Base-by-base conservation (phyloP, 306 rosid genomes). In the Ormosia semicastrata region DNA sequence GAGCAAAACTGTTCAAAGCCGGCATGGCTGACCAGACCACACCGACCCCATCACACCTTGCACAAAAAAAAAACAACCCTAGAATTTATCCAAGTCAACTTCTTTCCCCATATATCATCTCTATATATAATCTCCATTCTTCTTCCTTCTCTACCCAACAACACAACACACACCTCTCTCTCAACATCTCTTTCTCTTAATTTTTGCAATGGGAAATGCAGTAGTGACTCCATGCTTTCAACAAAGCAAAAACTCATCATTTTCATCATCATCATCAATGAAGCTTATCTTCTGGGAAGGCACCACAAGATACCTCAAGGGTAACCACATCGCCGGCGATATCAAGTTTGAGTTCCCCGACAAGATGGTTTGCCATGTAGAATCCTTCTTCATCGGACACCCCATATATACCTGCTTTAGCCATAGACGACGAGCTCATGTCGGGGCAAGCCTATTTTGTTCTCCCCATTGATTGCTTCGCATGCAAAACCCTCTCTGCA, bases 311-410 rank as follows among this genome's bases (percentile, higher is more conserved):
- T 39, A 44, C 40, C 78, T 92, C 3, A 66, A 17, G 1, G 86
- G 91, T 0, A 85, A 58, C 5, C 88, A 86, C 76, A 14, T 82
- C 8, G 98, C 97, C 39, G 92, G 97, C 1, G 98, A 92, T 75
- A 86, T 94, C 75, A 84, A 89, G 95, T 79, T 83, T 8, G 94
- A 91, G 81, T 88, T 73, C 6, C 98, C 98, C 0, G 92, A 94
- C 34, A 87, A 78, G 34, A 89, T 94, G 83, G 86, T 94, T 14
- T 94, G 97, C 83, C 93, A 88, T 6, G 92, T 90, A 0, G 88
- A 92, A 63, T 88, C 95, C 11, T 92, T 94, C 84, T 94, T 92
- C 82, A 89, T 94, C 34, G 98, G 98, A 13, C 92, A 87, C 14
- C 91, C n/a, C n/a, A n/a, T n/a, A 87, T 0, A 2, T 94, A 41